Percentiles rank a stretch among this genome's conserved stretches.
Evolutionary conservation across 148 eudicot species (phyloP).

Genomic region (Camellia lanceoleosa): DNA sequence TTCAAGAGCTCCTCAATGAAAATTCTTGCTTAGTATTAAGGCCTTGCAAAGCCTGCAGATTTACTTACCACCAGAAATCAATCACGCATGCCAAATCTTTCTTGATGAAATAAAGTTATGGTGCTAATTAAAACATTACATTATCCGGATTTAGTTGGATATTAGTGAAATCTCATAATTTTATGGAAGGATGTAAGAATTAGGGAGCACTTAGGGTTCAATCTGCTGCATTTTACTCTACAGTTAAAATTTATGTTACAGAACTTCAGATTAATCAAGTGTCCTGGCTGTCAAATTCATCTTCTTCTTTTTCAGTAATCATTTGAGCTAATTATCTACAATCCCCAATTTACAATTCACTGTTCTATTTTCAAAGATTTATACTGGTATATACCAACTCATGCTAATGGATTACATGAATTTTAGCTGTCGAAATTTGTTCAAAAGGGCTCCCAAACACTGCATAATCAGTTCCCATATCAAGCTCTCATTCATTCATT

Average conservation of each 20-base stretch:
- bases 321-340: not conserved
- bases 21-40: not conserved
- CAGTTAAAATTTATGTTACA: conserved; percentile 4
- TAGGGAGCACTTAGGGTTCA: not conserved
- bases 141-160: not conserved
- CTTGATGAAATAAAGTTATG: not conserved
- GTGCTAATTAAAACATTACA: not conserved
- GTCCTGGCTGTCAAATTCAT: not conserved
- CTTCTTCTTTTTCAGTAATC: not conserved
- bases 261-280: not conserved
- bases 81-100: not conserved
- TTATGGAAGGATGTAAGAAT: not conserved
- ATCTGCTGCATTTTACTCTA: not conserved
- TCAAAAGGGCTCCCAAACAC: not conserved
- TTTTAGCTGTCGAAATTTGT: not conserved
- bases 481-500: not conserved
- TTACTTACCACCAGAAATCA: not conserved
- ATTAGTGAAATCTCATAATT: not conserved
- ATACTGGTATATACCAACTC: not conserved
- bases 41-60: not conserved
- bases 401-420: not conserved
- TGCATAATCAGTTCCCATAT: not conserved
- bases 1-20: not conserved
- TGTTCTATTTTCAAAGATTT: not conserved
- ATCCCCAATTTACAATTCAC: not conserved